Evolutionary conservation across 2,329 filamentous ascomycete species (phyloP), one percentile per base, ranked within the genome.

Genomic region (Monosporascus sp.): DNA sequence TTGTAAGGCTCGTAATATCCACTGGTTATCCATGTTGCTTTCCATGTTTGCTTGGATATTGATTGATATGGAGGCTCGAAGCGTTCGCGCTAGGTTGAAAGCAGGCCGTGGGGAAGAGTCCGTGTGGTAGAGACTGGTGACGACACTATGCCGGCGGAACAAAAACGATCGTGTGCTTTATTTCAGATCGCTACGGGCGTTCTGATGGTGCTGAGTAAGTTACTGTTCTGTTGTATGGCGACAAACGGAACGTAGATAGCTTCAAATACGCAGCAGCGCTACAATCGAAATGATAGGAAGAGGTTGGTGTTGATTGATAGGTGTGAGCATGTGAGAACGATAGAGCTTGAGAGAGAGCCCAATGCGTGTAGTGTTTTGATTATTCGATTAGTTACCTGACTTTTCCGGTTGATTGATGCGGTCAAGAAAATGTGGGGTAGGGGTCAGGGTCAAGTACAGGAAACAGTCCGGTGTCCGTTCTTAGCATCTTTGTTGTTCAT

Each of bases 1-100:
- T 53, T 66, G 58, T 27, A 68, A 52, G 53, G 55, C 58, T 51
- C 59, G 58, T n/a, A 66, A 50, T 26, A 67, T 52, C 62, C 60
- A 64, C 40, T 59, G 57, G 44, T 60, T 58, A 27, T 66, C 59
- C 43, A 46, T 46, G 49, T 59, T 58, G 48, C 51, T 47, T 35
- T 60, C 60, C 60, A 65, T 63, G 9, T 47, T 17, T 40, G 49
- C n/a, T 48, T 37, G 17, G 35, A 24, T n/a, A 5, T 52, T 37
- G 35, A 24, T 38, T 52, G 6, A 20, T 49, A 20, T 43, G 40
- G 19, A 14, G 19, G 40, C 8, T 6, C 11, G 40, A 43, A 17
- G 40, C n/a, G 11, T 19, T 20, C 40, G 19, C 40, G 22, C 40
- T 24, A 43, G 17, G 11, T 19, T 5, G 40, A 24, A 20, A 35